These are phyloP conservation scores for Gastrodia elata DNA, from an alignment of 106 monocot genomes.

Conservation along the genomic window DNA sequence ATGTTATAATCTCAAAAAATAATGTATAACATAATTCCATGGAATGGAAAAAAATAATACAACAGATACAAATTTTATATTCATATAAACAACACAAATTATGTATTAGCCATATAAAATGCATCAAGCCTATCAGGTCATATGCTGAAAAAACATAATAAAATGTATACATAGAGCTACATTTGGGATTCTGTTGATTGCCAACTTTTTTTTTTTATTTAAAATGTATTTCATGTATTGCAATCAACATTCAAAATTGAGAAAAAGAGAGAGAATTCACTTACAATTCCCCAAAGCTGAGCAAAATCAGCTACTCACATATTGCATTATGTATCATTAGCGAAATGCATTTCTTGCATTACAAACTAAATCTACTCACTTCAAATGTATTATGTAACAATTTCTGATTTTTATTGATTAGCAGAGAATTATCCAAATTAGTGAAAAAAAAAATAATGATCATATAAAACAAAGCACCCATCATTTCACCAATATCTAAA, in stretches of 20 bases:
- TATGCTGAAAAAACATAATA: neutral
- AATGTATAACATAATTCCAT: neutral
- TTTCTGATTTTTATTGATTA: no score
- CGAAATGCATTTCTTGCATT: no score
- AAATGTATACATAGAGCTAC: neutral
- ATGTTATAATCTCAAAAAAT: no score
- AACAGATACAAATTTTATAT: neutral
- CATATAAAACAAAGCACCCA: no score
- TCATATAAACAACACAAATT: neutral
- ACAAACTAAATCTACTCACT: no score
- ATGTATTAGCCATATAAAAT: neutral
- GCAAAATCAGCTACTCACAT: constrained; percentile 99
- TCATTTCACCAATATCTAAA: no score
- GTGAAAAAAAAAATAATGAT: no score
- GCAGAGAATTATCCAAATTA: no score
- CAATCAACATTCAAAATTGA: constrained; percentile 15
- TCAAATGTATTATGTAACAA: no score
- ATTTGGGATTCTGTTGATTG: neutral
- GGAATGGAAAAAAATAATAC: neutral
- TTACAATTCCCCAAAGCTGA: constrained; percentile 99
- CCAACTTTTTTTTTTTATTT: neutral
- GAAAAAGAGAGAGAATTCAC: constrained; percentile 72
- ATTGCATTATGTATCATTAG: no score
- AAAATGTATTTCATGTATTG: constrained; percentile 6
- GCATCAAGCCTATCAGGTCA: neutral